Conservation (phyloP, 73 alveolate genomes). For the Paramecium caudatum region DNA sequence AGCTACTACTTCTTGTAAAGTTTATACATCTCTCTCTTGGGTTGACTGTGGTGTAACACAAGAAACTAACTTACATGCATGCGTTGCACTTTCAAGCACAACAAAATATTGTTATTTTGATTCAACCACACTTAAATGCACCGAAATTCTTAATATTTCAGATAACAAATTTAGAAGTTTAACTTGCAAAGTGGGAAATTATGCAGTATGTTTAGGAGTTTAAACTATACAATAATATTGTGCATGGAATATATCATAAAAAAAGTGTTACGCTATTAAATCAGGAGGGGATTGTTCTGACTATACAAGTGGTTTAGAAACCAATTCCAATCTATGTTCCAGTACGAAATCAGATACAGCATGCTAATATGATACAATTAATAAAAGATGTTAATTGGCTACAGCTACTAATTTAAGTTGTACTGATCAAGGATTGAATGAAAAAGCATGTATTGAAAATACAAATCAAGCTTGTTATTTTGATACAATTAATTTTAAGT, state of each 20-base stretch:
- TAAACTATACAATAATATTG: conserved; percentile 6
- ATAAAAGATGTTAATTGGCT: neutral
- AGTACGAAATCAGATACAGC: neutral
- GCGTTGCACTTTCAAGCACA: conserved; percentile 27
- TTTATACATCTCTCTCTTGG: neutral
- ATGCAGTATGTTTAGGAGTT: neutral
- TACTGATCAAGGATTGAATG: neutral
- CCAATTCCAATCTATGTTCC: neutral
- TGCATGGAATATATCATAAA: neutral
- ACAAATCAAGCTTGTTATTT: conserved; percentile 3
- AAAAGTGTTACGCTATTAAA: conserved; percentile 1
- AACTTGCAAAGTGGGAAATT: neutral
- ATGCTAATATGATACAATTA: neutral
- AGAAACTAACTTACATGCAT: neutral
- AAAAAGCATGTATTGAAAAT: neutral
- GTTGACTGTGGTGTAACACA: conserved; percentile 22
- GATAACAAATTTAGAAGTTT: neutral
- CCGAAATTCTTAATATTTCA: neutral
- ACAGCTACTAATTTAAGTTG: neutral
- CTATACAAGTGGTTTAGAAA: neutral
- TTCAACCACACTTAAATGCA: neutral
- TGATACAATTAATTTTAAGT: neutral
- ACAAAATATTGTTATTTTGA: conserved; percentile 50
- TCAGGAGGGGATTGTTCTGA: neutral
- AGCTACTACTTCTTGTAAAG: neutral